phyloP scores from a whole-genome alignment of 2,329 filamentous ascomycete genomes.

The Hypoxylon sp. region DNA sequence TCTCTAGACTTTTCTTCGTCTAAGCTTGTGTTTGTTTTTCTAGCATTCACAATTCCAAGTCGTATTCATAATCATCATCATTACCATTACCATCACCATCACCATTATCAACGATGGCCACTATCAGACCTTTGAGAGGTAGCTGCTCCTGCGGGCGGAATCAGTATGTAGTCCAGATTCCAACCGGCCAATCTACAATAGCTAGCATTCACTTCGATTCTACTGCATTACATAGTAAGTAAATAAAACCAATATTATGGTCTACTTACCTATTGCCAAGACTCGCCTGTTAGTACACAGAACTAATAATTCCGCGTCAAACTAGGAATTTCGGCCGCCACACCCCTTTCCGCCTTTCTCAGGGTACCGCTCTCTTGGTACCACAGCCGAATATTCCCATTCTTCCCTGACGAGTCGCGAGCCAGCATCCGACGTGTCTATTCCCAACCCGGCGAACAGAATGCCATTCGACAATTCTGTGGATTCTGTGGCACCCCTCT shows the following conservation, averaged over 20 bases:
- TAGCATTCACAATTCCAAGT: background rate
- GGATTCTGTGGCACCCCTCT: constrained; percentile 90
- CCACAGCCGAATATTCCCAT: constrained; percentile 76
- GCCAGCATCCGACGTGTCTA: constrained; percentile 72
- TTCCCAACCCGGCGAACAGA: constrained; percentile 64
- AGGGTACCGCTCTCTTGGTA: constrained; percentile 85
- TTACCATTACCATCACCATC: background rate
- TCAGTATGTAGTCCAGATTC: constrained; percentile 78
- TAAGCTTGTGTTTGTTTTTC: background rate
- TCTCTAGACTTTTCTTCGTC: background rate
- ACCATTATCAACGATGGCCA: constrained; percentile 52
- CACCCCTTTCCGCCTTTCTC: constrained; percentile 81
- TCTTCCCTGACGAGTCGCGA: constrained; percentile 80
- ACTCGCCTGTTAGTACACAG: background rate
- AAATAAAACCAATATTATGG: background rate
- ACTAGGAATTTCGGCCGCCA: constrained; percentile 70
- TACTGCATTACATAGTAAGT: constrained; percentile 75
- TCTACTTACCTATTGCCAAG: background rate
- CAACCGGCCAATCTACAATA: constrained; percentile 61
- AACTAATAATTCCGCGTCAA: constrained; percentile 10
- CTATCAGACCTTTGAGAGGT: constrained; percentile 69
- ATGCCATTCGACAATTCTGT: constrained; percentile 81
- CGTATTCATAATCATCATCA: background rate
- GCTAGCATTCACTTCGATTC: constrained; percentile 80
- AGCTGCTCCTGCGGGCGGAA: constrained; percentile 88